Base-by-base conservation (phyloP, 2,329 filamentous ascomycete species). In the Lachnellula subtilissima region DNA sequence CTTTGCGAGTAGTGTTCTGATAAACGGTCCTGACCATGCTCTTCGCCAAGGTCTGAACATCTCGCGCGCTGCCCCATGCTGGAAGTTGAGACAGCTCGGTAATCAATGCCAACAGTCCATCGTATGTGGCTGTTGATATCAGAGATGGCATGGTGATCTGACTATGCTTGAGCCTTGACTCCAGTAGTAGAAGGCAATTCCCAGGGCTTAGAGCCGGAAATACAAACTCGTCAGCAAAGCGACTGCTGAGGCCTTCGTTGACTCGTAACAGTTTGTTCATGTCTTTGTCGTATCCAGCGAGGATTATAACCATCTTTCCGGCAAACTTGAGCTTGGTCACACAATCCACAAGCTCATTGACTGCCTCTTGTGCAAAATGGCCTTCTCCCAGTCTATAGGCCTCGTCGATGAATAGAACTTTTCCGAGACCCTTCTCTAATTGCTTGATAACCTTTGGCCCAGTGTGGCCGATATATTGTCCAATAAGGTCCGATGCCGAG, bases 401-500 rank as follows among this genome's bases (percentile, higher is more conserved):
- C 66, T 84, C 81, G 55, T 84, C 81, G 3, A 84, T 75, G 64
- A 84, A 81, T 0, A 85, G 71, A 1, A 84, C 76, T 50, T 80
- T 81, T 0, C 81, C 81, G 0, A 84, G 68, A 1, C 57, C 68
- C 3, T 59, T 50, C 46, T 89, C 83, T 0, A 91, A 70, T 0
- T 80, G 69, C 32, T 80, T 74, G 8, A 78, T 75, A 0, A 86
- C 83, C 59, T 88, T 88, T 0, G 85, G 86, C 0, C 84, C 85
- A 0, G 86, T 90, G 0, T 89, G 85, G 0, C 88, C 88, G 0
- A 89, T 64, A 57, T 83, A 91, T 58, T 87, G 74, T 0, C 83
- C 88, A 0, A 92, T 76, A 0, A 92, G 67, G 36, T 91, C 86
- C 0, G 83, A 82, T 0, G 85, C 84, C 0, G 88, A 91, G 47